A percentile compares a stretch with the other conserved stretches of the same genome.
These are phyloP conservation scores for Phytophthora pluvialis DNA, from an alignment of 352 stramenopile species.

Conservation along the genomic window DNA sequence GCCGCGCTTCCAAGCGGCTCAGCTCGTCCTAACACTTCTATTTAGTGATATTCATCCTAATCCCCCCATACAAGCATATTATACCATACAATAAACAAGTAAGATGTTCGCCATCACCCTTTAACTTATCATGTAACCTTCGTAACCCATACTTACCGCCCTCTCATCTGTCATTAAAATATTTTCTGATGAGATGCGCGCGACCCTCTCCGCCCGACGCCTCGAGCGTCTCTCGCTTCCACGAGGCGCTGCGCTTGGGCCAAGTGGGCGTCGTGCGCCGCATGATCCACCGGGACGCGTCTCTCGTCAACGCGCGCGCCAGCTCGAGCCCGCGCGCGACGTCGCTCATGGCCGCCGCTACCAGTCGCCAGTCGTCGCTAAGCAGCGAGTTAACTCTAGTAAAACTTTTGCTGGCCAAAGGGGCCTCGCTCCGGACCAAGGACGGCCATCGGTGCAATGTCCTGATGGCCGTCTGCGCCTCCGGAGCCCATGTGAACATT, in stretches of 20 bases:
- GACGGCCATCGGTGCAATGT: slow-evolving; percentile 29
- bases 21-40: neutral
- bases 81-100: neutral
- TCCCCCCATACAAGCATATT: neutral
- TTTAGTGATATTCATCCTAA: too few relatives aligned
- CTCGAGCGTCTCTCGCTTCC: slow-evolving; percentile 29
- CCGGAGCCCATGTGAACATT: slow-evolving; percentile 16
- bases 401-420: slow-evolving; percentile 35
- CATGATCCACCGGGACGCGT: slow-evolving; percentile 25
- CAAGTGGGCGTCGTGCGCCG: slow-evolving; percentile 23
- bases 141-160: too few relatives aligned
- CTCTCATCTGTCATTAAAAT: slow-evolving; percentile 17
- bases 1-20: slow-evolving; percentile 7
- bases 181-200: slow-evolving; percentile 16
- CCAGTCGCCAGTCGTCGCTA: neutral
- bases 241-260: slow-evolving; percentile 20
- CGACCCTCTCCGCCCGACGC: slow-evolving; percentile 2
- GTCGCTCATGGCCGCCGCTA: slow-evolving; percentile 34
- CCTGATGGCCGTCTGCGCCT: slow-evolving; percentile 36
- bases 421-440: slow-evolving; percentile 33
- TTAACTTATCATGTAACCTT: too few relatives aligned
- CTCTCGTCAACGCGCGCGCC: slow-evolving; percentile 27
- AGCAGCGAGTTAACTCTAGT: slow-evolving; percentile 20
- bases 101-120: too few relatives aligned
- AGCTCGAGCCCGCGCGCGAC: slow-evolving; percentile 16